Evolutionary conservation across 2,329 filamentous ascomycete genomes (phyloP).

Genomic region (Aureobasidium melanogenum): DNA sequence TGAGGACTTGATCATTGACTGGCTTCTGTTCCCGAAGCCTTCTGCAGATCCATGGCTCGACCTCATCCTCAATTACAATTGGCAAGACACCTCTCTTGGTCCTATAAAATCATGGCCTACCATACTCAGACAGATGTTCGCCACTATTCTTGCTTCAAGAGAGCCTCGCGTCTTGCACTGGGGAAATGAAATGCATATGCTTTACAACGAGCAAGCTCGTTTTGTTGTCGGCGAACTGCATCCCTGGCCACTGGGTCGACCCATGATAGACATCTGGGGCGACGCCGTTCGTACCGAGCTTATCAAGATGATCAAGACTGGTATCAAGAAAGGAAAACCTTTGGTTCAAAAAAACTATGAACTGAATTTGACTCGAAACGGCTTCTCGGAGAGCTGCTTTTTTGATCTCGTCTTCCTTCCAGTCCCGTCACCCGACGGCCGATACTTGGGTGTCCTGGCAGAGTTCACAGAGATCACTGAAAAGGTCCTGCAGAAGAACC

Average conservation of each 20-base stretch:
- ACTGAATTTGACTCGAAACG: slow-evolving; percentile 11
- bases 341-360: not conserved
- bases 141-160: not conserved
- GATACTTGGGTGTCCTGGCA: slow-evolving; percentile 4
- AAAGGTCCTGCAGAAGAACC: not conserved
- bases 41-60: not conserved
- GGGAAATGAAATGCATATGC: not conserved
- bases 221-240: not conserved
- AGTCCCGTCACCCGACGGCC: slow-evolving; percentile 15
- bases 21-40: not conserved
- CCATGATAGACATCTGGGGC: slow-evolving; percentile 11
- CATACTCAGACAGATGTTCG: not conserved
- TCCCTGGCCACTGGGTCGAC: slow-evolving; percentile 9
- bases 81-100: not conserved
- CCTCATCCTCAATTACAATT: not conserved
- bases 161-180: slow-evolving; percentile 7
- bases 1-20: not conserved
- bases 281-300: not conserved
- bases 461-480: slow-evolving; percentile 11
- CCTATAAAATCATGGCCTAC: not conserved
- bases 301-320: slow-evolving; percentile 5
- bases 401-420: slow-evolving; percentile 22
- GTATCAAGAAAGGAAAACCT: not conserved
- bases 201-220: not conserved
- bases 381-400: slow-evolving; percentile 23